These are phyloP conservation scores for Colletotrichum somersetense DNA, from an alignment of 2,329 filamentous ascomycete species.

Conservation along the genomic window DNA sequence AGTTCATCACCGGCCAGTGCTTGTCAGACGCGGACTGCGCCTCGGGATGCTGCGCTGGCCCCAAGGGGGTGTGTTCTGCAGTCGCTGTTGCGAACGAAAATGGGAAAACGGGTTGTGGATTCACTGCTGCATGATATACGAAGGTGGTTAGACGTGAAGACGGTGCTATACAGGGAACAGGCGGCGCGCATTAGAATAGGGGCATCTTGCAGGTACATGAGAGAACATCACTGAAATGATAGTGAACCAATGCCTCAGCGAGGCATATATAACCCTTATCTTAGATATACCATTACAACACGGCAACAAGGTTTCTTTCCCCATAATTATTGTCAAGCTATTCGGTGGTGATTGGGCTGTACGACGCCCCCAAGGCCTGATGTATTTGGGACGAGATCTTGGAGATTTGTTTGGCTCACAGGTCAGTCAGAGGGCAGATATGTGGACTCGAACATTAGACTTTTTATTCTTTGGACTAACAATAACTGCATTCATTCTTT, in stretches of 20 bases:
- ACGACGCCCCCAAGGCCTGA: too few species aligned
- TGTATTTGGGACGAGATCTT: too few species aligned
- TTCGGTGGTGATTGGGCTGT: too few species aligned
- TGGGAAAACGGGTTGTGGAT: constrained; percentile 33
- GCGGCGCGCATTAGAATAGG: not conserved
- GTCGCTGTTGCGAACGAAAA: constrained; percentile 28
- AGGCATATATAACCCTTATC: not conserved
- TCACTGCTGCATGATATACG: constrained; percentile 6
- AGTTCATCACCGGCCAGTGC: constrained; percentile 49
- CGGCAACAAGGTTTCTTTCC: not conserved
- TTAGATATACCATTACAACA: not conserved
- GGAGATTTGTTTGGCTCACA: not conserved
- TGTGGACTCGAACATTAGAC: not conserved
- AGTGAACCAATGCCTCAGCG: not conserved
- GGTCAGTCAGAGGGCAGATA: not conserved
- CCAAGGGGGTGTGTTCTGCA: constrained; percentile 33
- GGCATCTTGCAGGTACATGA: not conserved
- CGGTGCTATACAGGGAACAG: not conserved
- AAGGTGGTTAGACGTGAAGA: not conserved
- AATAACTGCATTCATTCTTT: not conserved
- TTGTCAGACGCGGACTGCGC: constrained; percentile 47
- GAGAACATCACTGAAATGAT: not conserved
- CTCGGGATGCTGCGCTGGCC: constrained; percentile 49
- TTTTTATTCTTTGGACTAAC: not conserved
- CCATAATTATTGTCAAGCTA: not conserved